A percentile compares a stretch with the other conserved stretches of the same genome.
These are phyloP conservation scores for Cadophora malorum DNA, from an alignment of 2,329 filamentous ascomycete genomes.

Conservation along the genomic window DNA sequence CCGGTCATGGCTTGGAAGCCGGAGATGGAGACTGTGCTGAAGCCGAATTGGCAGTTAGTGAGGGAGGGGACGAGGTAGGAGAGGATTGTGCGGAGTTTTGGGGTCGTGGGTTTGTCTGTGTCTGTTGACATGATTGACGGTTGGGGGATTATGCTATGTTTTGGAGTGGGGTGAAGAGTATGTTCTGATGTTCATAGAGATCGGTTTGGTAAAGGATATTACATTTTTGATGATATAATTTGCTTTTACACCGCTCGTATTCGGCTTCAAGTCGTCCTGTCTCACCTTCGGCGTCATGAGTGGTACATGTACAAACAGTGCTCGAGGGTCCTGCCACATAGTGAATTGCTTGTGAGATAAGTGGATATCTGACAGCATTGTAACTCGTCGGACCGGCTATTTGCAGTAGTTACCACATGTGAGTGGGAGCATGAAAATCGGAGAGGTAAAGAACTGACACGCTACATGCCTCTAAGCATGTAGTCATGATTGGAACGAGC, in stretches of 20 bases:
- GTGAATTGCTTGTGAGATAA: background rate
- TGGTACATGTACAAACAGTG: background rate
- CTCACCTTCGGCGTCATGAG: background rate
- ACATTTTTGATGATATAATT: background rate
- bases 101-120: background rate
- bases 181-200: background rate
- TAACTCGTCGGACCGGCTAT: background rate
- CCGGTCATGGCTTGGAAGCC: conserved; percentile 21
- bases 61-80: conserved; percentile 14
- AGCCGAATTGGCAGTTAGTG: conserved; percentile 12
- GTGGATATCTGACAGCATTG: background rate
- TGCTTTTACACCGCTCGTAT: background rate
- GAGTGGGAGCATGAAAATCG: background rate
- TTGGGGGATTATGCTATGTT: background rate
- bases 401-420: background rate
- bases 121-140: too few relatives aligned
- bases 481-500: too few relatives aligned
- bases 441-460: too few relatives aligned
- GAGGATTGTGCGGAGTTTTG: background rate
- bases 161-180: background rate
- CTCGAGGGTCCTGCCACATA: background rate
- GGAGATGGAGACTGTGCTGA: conserved; percentile 15
- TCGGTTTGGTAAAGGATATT: too few relatives aligned
- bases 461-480: too few relatives aligned
- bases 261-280: background rate